Percentiles rank a stretch among this genome's conserved stretches.
Evolutionary conservation across 257 asterid genomes (phyloP).

Genomic region (Thymus quinquecostatus): DNA sequence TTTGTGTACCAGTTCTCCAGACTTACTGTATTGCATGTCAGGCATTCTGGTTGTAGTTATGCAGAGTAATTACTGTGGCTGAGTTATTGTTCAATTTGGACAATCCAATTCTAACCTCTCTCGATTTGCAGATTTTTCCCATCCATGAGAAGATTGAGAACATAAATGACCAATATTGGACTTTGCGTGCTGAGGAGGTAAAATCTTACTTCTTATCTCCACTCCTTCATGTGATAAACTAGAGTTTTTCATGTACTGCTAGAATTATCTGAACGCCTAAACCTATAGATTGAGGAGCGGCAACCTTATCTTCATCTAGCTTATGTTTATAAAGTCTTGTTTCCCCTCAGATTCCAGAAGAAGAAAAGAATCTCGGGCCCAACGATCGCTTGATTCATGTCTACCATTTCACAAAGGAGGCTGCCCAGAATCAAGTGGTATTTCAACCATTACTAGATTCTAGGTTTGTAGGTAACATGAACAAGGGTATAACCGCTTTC

Average conservation of each 20-base stretch:
- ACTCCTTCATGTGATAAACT: slow-evolving; percentile 11
- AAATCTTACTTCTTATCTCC: slow-evolving; percentile 26
- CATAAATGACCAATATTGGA: slow-evolving; percentile 95
- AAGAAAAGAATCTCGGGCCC: slow-evolving; percentile 85
- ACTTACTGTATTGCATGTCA: background rate
- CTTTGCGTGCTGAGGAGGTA: slow-evolving; percentile 95
- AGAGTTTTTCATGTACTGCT: background rate
- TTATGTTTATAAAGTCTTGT: slow-evolving; percentile 26
- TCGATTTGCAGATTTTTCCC: slow-evolving; percentile 76
- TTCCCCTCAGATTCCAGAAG: slow-evolving; percentile 76
- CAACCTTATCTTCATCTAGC: slow-evolving; percentile 12
- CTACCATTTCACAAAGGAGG: slow-evolving; percentile 81
- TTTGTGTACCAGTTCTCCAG: slow-evolving; percentile 2
- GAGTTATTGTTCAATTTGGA: background rate
- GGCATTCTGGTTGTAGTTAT: slow-evolving; percentile 13
- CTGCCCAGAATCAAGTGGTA: slow-evolving; percentile 87
- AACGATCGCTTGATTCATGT: slow-evolving; percentile 81
- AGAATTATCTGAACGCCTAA: background rate
- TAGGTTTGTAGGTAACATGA: slow-evolving; percentile 6
- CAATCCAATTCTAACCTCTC: slow-evolving; percentile 17
- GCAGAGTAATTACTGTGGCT: slow-evolving; percentile 13
- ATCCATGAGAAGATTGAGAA: slow-evolving; percentile 81
- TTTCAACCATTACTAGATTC: slow-evolving; percentile 26
- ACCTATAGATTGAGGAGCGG: slow-evolving; percentile 19
- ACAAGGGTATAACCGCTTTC: background rate